Evolutionary conservation across 2,329 filamentous ascomycete species (phyloP), one percentile per base, ranked within the genome.

Genomic region (Ceratocystis destructans): DNA sequence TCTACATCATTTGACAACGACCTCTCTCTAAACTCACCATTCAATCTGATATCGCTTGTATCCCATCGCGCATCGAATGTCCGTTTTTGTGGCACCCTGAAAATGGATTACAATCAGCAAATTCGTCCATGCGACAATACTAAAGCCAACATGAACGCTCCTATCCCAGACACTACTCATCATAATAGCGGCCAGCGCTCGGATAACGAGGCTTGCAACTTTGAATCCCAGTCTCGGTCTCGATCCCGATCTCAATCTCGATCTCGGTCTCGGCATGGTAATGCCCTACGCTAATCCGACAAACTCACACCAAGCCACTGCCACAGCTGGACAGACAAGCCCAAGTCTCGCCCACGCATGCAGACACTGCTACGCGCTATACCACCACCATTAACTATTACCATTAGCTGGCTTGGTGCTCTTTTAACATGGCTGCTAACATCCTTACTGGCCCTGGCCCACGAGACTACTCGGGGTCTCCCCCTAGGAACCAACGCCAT

Each of bases 241-340:
- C 55, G 55, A n/a, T 59, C 55, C 17, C 55, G 55, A 20, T 59
- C 55, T 37, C 55, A 31, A 20, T 59, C 55, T 31, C 41, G 53
- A 73, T 74, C 76, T 72, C 78, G 75, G 75, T 75, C 77, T 76
- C 76, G 78, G 77, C 79, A 81, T 77, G 79, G 77, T 79, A 79
- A 79, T 78, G 73, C 68, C 61, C 59, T 57, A 44, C 62, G 66
- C 67, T 66, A 61, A 66, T 64, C 62, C 66, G 71, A 74, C 64
- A 57, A 44, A 31, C n/a, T 37, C n/a, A 37, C 46, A 55, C 46
- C 63, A 64, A 50, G 48, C 41, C 33, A 53, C 48, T 64, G 46
- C 46, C 63, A 50, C n/a, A 41, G 63, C 57, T 61, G 22, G 41
- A 45, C 20, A 61, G 28, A 64, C 53, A n/a, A 67, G 41, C 57